Percentiles rank a stretch among this genome's conserved stretches.
phyloP scores from a whole-genome alignment of 2,329 filamentous ascomycete genomes.

The Venturia asperata region DNA sequence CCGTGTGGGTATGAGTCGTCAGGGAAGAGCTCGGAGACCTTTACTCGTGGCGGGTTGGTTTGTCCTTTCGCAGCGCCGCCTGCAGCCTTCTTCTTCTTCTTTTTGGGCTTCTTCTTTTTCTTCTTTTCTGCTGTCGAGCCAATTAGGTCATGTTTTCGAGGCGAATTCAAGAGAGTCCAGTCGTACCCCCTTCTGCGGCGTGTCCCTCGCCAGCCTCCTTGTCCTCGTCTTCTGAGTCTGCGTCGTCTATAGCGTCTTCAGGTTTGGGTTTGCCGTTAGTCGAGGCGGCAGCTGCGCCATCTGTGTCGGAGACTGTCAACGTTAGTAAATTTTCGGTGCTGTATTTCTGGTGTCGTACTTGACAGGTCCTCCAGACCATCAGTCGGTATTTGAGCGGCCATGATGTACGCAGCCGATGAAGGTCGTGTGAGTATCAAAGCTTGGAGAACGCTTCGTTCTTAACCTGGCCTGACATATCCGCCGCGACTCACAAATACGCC shows the following conservation, averaged over 20 bases:
- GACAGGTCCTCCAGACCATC: conserved; percentile 34
- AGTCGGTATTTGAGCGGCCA: conserved; percentile 25
- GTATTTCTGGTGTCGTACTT: conserved; percentile 26
- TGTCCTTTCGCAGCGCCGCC: conserved; percentile 54
- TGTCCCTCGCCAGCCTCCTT: conserved; percentile 45
- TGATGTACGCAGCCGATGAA: not conserved
- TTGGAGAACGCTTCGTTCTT: not conserved
- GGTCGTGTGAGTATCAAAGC: not conserved
- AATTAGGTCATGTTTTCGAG: conserved; percentile 15
- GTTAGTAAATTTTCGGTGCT: not conserved
- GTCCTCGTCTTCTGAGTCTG: conserved; percentile 49
- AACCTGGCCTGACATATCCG: not conserved
- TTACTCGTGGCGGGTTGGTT: conserved; percentile 68
- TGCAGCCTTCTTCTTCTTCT: conserved; percentile 56
- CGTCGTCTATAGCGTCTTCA: conserved; percentile 43
- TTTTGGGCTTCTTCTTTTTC: conserved; percentile 74
- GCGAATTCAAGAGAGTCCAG: conserved; percentile 18
- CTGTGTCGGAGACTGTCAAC: conserved; percentile 32
- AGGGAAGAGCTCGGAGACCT: conserved; percentile 66
- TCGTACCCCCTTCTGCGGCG: conserved; percentile 28
- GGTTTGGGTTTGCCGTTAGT: conserved; percentile 22
- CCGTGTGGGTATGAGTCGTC: conserved; percentile 67
- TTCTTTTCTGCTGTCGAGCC: conserved; percentile 50
- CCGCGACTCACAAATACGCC: not conserved
- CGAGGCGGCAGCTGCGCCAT: conserved; percentile 24